Conservation (phyloP, 441 rosid species). For the Syzygium malaccense region DNA sequence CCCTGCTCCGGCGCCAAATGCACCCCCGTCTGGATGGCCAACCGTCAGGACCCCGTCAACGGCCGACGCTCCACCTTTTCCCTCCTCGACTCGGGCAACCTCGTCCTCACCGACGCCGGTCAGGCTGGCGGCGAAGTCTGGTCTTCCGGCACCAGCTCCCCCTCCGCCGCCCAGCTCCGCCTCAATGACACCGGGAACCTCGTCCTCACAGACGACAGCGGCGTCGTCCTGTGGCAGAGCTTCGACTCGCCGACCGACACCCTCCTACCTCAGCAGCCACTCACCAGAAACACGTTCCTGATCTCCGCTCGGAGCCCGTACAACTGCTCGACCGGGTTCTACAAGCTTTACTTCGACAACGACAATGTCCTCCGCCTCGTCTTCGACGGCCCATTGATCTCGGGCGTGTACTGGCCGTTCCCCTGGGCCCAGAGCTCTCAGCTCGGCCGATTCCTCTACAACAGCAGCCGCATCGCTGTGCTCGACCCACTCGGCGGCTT, state of each 20-base stretch:
- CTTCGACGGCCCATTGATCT: background rate
- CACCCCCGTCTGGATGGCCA: background rate
- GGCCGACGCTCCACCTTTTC: background rate
- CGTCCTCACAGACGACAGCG: background rate
- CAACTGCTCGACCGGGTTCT: background rate
- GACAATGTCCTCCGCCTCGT: background rate
- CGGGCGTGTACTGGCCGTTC: background rate
- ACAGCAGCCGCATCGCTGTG: background rate
- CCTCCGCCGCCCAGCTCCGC: background rate
- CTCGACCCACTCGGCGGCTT: background rate
- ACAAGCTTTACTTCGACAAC: background rate
- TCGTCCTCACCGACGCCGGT: background rate
- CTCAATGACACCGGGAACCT: background rate
- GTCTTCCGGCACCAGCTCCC: background rate
- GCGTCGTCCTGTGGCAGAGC: constrained; percentile 1
- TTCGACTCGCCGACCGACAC: background rate
- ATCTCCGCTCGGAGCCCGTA: background rate
- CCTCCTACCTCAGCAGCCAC: background rate
- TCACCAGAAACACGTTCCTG: background rate
- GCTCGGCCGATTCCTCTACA: background rate
- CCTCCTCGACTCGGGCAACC: background rate
- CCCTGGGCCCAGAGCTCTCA: background rate
- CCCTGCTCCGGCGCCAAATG: background rate
- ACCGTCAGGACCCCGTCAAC: background rate
- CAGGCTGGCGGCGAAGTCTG: background rate